A percentile compares a stretch with the other conserved stretches of the same genome.
Evolutionary conservation across 805 yeast genomes (phyloP).

Genomic region (Kurtzmaniella cleridarum): DNA sequence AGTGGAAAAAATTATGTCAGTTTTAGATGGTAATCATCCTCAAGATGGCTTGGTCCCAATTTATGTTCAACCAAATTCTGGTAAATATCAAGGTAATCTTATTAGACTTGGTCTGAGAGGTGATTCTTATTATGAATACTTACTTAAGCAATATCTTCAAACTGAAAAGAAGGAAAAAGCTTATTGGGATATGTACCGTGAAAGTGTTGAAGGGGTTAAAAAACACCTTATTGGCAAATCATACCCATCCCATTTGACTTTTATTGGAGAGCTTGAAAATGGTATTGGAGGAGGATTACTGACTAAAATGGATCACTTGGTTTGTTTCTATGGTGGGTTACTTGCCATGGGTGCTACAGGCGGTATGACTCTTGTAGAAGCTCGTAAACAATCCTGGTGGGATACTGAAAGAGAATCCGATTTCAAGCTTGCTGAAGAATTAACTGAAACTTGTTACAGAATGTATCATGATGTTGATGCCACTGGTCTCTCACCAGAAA

Average conservation of each 20-base stretch:
- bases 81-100: conserved; percentile 54
- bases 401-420: conserved; percentile 53
- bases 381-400: conserved; percentile 56
- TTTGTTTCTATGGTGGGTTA: conserved; percentile 86
- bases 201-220: conserved; percentile 72
- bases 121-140: conserved; percentile 87
- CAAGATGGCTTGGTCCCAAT: conserved; percentile 80
- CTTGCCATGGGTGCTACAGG: conserved; percentile 86
- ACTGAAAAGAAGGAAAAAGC: conserved; percentile 56
- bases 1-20: conserved; percentile 68
- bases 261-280: conserved; percentile 68
- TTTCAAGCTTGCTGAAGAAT: conserved; percentile 62
- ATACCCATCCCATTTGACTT: conserved; percentile 56
- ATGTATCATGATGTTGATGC: conserved; percentile 63
- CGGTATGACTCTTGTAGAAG: conserved; percentile 55
- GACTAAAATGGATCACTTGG: conserved; percentile 86
- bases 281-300: conserved; percentile 62
- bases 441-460: conserved; percentile 75
- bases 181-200: conserved; percentile 71
- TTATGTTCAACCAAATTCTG: conserved; percentile 69
- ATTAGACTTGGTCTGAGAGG: conserved; percentile 89
- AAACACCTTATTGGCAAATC: conserved; percentile 58
- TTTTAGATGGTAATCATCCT: conserved; percentile 60
- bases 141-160: conserved; percentile 79
- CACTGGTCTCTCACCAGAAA: conserved; percentile 86